Conservation (phyloP, 306 rosid genomes). For the Prunus mume region DNA sequence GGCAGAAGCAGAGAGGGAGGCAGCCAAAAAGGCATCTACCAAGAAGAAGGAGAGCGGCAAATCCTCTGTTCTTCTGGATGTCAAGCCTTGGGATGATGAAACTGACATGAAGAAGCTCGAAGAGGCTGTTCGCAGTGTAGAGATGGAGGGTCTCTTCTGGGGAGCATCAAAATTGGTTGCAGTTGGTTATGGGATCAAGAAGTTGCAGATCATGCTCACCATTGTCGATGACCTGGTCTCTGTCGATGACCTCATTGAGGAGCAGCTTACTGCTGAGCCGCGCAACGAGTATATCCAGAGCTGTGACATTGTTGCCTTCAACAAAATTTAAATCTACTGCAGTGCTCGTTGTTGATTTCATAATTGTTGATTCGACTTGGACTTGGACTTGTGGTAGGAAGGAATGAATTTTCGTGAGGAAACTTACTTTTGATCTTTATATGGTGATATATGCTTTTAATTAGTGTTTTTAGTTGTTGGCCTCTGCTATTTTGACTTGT, state of each 20-base stretch:
- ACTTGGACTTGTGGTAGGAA: background rate
- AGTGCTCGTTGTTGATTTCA: background rate
- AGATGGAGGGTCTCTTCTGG: slow-evolving; percentile 77
- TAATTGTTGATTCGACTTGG: background rate
- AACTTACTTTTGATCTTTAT: background rate
- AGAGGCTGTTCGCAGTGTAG: slow-evolving; percentile 74
- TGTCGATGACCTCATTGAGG: slow-evolving; percentile 72
- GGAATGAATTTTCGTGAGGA: background rate
- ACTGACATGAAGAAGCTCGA: slow-evolving; percentile 94
- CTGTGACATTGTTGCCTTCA: slow-evolving; percentile 93
- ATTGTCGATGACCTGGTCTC: slow-evolving; percentile 88
- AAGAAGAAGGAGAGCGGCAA: slow-evolving; percentile 97
- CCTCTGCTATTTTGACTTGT: background rate
- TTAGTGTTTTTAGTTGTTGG: background rate
- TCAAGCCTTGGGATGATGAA: slow-evolving; percentile 97
- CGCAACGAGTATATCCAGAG: slow-evolving; percentile 70
- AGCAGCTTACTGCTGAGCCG: slow-evolving; percentile 68
- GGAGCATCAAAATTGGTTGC: slow-evolving; percentile 87
- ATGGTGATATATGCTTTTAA: background rate
- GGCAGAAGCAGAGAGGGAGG: slow-evolving; percentile 80
- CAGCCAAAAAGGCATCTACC: slow-evolving; percentile 62
- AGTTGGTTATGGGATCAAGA: slow-evolving; percentile 90
- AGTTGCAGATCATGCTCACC: slow-evolving; percentile 79
- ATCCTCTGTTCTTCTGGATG: slow-evolving; percentile 81
- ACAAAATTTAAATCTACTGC: slow-evolving; percentile 58